Evolutionary conservation across 257 asterid species (phyloP).

Genomic region (Nicotiana benthamiana): DNA sequence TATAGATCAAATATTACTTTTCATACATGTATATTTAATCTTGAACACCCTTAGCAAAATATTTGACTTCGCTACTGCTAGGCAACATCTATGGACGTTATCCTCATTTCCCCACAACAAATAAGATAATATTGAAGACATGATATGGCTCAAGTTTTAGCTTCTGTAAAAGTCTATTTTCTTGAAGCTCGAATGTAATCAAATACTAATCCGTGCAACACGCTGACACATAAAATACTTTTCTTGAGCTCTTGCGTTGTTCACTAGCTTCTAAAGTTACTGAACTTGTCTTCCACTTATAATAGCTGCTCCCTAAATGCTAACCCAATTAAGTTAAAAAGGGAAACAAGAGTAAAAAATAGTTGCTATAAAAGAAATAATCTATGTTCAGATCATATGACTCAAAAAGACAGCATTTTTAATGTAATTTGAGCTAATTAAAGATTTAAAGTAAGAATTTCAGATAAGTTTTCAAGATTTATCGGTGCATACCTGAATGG

Average conservation of each 20-base stretch:
- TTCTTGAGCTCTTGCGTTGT: background rate
- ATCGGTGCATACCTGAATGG: slow-evolving; percentile 45
- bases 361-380: background rate
- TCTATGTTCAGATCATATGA: background rate
- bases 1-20: too few relatives aligned
- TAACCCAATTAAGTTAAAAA: background rate
- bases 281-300: background rate
- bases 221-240: background rate
- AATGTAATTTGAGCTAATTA: background rate
- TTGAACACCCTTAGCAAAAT: too few relatives aligned
- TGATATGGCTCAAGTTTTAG: background rate
- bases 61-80: too few relatives aligned
- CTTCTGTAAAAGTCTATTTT: background rate
- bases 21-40: too few relatives aligned
- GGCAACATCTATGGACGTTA: background rate
- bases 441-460: background rate
- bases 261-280: background rate
- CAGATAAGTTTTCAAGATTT: background rate
- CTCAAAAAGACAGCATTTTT: background rate
- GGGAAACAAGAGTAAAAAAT: background rate
- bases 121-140: background rate
- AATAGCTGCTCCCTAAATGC: background rate
- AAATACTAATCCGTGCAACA: background rate
- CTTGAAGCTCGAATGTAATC: background rate
- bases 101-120: background rate